Conservation (phyloP, 2,329 filamentous ascomycete species). For the Colletotrichum phormii region DNA sequence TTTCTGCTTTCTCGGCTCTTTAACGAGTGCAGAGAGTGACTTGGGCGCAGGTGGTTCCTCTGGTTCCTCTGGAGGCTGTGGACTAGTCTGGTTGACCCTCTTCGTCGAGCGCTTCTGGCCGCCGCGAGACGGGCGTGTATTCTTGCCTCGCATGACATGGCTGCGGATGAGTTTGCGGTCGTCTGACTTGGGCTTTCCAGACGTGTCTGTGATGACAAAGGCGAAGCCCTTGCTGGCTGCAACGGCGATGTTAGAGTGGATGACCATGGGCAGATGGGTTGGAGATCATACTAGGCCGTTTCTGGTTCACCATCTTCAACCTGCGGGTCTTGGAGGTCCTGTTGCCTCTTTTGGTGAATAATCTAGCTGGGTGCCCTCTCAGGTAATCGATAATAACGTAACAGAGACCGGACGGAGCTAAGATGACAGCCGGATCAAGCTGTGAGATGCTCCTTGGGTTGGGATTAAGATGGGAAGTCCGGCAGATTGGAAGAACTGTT, state of each 20-base stretch:
- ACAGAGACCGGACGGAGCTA: neutral
- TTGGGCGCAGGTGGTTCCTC: neutral
- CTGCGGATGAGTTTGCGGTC: slow-evolving; percentile 41
- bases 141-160: slow-evolving; percentile 38
- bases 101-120: neutral
- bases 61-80: neutral
- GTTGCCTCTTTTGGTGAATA: neutral
- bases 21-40: neutral
- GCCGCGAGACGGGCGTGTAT: slow-evolving; percentile 5
- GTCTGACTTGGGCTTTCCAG: slow-evolving; percentile 40
- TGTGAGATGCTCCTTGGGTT: neutral
- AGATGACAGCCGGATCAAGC: neutral
- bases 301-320: slow-evolving; percentile 6
- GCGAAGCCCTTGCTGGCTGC: slow-evolving; percentile 40
- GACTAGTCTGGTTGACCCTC: neutral
- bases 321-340: neutral
- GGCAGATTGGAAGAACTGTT: neutral
- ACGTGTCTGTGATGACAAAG: slow-evolving; percentile 42
- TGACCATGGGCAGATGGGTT: too few relatives aligned
- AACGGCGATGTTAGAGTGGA: neutral
- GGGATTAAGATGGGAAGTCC: neutral
- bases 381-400: neutral
- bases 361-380: neutral
- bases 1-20: neutral
- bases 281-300: slow-evolving; percentile 15